Percentiles rank a stretch among this genome's conserved stretches.
phyloP scores from a whole-genome alignment of 345 rosid genomes.

The Jatropha curcas region DNA sequence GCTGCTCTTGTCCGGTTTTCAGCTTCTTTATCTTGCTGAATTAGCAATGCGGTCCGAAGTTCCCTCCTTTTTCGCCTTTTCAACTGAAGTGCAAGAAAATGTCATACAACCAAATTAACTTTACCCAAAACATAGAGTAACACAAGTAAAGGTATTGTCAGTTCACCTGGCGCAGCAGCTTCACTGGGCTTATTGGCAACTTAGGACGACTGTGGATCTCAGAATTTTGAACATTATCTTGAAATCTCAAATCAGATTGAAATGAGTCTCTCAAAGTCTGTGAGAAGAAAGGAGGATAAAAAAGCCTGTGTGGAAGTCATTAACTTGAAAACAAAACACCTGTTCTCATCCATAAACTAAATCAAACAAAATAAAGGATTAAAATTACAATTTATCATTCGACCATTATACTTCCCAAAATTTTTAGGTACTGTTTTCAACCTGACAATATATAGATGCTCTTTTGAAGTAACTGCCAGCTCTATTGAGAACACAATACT shows the following conservation, averaged over 20 bases:
- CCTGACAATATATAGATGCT: background rate
- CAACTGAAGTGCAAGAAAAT: slow-evolving; percentile 44
- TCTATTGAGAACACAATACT: background rate
- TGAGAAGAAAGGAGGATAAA: slow-evolving; percentile 12
- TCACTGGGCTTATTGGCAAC: slow-evolving; percentile 63
- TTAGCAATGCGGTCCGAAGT: slow-evolving; percentile 59
- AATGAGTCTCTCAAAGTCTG: slow-evolving; percentile 35
- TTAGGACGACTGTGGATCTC: slow-evolving; percentile 26
- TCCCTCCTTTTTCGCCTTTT: slow-evolving; percentile 63
- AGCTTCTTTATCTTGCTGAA: slow-evolving; percentile 56
- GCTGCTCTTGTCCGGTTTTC: slow-evolving; percentile 56
- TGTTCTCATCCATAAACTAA: slow-evolving; percentile 14
- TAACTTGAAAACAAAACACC: slow-evolving; percentile 11
- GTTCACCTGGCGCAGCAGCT: slow-evolving; percentile 79
- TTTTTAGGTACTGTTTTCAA: slow-evolving; percentile 1
- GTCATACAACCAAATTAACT: slow-evolving; percentile 32
- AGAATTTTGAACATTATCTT: slow-evolving; percentile 35
- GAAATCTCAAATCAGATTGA: slow-evolving; percentile 32
- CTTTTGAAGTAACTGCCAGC: background rate
- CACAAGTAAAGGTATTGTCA: slow-evolving; percentile 24
- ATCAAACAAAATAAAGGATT: background rate
- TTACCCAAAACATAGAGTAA: slow-evolving; percentile 8
- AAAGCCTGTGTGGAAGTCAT: background rate
- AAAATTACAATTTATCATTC: slow-evolving; percentile 3
- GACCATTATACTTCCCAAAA: background rate